A percentile compares a stretch with the other conserved stretches of the same genome.
Conservation (phyloP, 2,329 filamentous ascomycete species). For the Fusarium mangiferae region DNA sequence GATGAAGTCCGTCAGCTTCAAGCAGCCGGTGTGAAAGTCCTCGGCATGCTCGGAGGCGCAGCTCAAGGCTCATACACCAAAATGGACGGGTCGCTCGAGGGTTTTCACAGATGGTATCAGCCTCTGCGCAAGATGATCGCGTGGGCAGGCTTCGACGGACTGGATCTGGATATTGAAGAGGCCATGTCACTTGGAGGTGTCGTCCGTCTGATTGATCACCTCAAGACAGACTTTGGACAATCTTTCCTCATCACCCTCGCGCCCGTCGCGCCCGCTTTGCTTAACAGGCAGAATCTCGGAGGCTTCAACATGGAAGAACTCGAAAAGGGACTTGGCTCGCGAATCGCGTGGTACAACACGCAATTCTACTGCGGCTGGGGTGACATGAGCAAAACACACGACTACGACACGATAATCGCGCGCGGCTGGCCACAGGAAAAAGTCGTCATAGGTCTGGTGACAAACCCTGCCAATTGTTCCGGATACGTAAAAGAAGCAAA, state of each 20-base stretch:
- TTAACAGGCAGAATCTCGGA: constrained; percentile 69
- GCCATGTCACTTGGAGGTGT: constrained; percentile 72
- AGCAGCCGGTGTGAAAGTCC: constrained; percentile 75
- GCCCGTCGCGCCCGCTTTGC: constrained; percentile 78
- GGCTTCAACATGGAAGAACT: constrained; percentile 82
- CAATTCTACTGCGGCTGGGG: constrained; percentile 94
- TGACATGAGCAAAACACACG: constrained; percentile 52
- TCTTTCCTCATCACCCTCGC: constrained; percentile 80
- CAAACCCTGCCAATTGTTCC: constrained; percentile 74
- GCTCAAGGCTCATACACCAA: constrained; percentile 74
- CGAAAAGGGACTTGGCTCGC: constrained; percentile 68
- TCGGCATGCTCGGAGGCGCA: constrained; percentile 87
- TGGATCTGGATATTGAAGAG: constrained; percentile 84
- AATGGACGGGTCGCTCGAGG: constrained; percentile 64
- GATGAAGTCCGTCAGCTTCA: constrained; percentile 77
- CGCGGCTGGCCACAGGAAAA: constrained; percentile 76
- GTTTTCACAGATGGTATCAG: constrained; percentile 78
- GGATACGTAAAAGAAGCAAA: constrained; percentile 59
- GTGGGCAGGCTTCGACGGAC: constrained; percentile 68
- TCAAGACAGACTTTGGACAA: constrained; percentile 73
- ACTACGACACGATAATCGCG: constrained; percentile 59
- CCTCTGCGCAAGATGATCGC: constrained; percentile 73
- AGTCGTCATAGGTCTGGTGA: constrained; percentile 81
- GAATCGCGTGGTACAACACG: constrained; percentile 84
- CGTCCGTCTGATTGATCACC: constrained; percentile 71